These are phyloP conservation scores for Picea abies DNA, from an alignment of 83 land plant genomes.

Conservation along the genomic window DNA sequence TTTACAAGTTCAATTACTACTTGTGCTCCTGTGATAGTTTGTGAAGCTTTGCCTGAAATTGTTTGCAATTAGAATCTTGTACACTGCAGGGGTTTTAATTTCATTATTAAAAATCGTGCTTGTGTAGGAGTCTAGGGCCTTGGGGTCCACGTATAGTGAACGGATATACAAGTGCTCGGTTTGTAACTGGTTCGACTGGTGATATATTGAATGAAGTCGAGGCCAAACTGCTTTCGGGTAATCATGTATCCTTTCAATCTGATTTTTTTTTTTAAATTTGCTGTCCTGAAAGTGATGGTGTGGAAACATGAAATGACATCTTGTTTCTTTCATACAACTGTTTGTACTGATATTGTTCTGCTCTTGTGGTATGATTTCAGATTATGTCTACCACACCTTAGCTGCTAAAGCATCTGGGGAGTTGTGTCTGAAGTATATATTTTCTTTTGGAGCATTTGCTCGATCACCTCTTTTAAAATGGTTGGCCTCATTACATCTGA, in stretches of 20 bases:
- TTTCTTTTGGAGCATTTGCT: conserved; percentile 95
- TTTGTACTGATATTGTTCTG: conserved; percentile 10
- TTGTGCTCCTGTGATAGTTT: not conserved
- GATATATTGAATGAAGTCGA: conserved; percentile 65
- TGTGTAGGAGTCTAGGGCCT: conserved; percentile 85
- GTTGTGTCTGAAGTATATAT: conserved; percentile 92
- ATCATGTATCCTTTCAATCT: conserved; percentile 3
- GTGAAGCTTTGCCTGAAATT: not conserved
- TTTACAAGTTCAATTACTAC: not conserved
- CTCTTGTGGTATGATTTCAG: conserved; percentile 35
- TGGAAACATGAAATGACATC: not conserved
- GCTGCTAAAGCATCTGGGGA: conserved; percentile 99
- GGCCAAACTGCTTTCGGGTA: conserved; percentile 83
- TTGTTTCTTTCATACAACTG: not conserved
- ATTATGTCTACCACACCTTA: conserved; percentile 92
- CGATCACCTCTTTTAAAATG: conserved; percentile 81
- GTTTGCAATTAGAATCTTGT: not conserved
- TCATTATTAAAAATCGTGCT: conserved; percentile 7
- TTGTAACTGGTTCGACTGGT: conserved; percentile 72
- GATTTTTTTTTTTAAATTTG: not conserved
- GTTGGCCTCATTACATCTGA: conserved; percentile 32
- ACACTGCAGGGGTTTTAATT: conserved; percentile 2
- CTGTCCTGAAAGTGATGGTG: not conserved
- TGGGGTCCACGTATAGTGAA: conserved; percentile 93
- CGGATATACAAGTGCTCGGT: conserved; percentile 78